Evolutionary conservation across 2,329 filamentous ascomycete genomes (phyloP), one percentile per base, ranked within the genome.

Genomic region (Pseudonectria foliicola): DNA sequence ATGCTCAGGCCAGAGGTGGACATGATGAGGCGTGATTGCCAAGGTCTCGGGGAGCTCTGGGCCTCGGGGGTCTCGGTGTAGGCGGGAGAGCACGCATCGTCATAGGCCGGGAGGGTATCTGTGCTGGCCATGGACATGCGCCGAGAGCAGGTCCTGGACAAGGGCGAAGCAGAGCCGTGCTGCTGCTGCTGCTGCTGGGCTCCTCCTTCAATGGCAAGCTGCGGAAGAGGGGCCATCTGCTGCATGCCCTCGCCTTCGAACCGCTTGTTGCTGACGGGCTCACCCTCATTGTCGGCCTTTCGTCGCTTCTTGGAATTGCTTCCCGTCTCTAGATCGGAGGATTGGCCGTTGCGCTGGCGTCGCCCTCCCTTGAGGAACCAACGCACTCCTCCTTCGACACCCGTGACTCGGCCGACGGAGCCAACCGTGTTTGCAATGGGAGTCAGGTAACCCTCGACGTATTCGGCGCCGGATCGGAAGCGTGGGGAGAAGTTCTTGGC

Each of bases 401-500:
- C 90, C 1, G 90, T 95, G 23, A 81, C 80, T 21, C 86, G 77
- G 21, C 87, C 83, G 6, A 95, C 85, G 1, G 79, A 84, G 11
- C 85, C 85, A 21, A 95, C 85, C 0, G 86, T 92, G 53, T 85
- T 92, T 34, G 85, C 85, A 34, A 95, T 78, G 2, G 87, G 88
- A 2, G 83, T 85, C 33, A 95, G 77, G 48, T 86, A 90, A 30
- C 85, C 82, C 60, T 96, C 90, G 13, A 95, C 80, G 50, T 93
- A 87, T 57, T 95, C 87, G 31, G 86, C 90, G 41, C 88, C 78
- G n/a, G 85, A 84, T 59, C 85, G 88, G 55, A 95, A 86, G 3
- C 84, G 76, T 0, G 90, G 88, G 2, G 87, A 93, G 52, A 90
- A 93, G 48, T 89, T 86, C 61, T 96, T 95, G 10, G 85, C 88